Percentiles rank a stretch among this genome's conserved stretches.
Conservation (phyloP, 2,329 filamentous ascomycete species). For the Colletotrichum destructivum region DNA sequence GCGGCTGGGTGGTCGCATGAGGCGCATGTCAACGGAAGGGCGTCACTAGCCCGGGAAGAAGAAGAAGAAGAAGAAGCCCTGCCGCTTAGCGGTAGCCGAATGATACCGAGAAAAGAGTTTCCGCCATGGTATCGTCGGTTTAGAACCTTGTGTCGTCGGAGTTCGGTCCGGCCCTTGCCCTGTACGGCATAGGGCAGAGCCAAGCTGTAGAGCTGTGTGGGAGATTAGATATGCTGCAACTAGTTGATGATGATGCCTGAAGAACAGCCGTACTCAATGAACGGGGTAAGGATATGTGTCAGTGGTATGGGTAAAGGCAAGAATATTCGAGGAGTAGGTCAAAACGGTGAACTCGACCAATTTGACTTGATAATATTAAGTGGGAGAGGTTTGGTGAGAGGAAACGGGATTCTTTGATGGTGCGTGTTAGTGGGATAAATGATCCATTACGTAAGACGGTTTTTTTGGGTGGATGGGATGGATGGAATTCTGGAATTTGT, state of each 20-base stretch:
- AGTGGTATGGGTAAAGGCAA: too few species aligned
- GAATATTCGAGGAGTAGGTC: too few species aligned
- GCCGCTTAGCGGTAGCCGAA: neutral
- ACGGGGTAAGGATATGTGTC: too few species aligned
- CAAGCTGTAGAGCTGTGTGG: too few species aligned
- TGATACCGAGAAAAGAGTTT: neutral
- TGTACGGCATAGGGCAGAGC: too few species aligned
- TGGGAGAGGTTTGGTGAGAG: neutral
- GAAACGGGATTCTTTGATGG: neutral
- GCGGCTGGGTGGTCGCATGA: neutral
- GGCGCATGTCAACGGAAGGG: slow-evolving; percentile 28
- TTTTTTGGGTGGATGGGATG: neutral
- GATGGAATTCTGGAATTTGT: slow-evolving; percentile 15
- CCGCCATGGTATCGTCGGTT: neutral
- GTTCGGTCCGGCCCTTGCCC: neutral
- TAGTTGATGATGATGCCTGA: too few species aligned
- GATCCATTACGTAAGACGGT: slow-evolving; percentile 24
- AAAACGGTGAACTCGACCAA: too few species aligned
- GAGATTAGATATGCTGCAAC: neutral
- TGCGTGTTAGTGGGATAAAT: neutral
- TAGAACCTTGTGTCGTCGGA: neutral
- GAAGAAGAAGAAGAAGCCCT: slow-evolving; percentile 18
- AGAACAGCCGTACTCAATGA: too few species aligned
- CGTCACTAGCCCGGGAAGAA: slow-evolving; percentile 11
- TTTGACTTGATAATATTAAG: too few species aligned